A percentile compares a stretch with the other conserved stretches of the same genome.
phyloP scores from a whole-genome alignment of 306 rosid genomes.

The Morella rubra region DNA sequence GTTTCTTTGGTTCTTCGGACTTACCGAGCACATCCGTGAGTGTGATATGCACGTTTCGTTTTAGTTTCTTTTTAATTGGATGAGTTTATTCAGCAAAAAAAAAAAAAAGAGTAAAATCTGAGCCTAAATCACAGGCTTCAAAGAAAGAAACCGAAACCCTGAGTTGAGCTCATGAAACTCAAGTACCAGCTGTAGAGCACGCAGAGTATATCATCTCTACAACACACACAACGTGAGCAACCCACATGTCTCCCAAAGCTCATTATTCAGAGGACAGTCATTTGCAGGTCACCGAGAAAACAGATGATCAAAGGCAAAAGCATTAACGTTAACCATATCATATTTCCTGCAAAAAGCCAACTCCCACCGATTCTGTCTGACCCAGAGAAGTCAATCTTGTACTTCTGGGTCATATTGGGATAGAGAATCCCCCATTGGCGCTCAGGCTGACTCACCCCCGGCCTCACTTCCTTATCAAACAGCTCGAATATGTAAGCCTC shows the following conservation, averaged over 20 bases:
- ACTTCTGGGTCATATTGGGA: slow-evolving; percentile 65
- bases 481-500: slow-evolving; percentile 65
- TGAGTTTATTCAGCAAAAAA: no score
- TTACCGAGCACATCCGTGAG: no score
- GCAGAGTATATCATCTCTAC: neutral
- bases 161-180: neutral
- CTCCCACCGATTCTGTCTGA: neutral
- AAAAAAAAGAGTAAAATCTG: neutral
- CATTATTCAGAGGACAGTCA: neutral
- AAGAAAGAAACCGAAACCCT: neutral
- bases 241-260: neutral
- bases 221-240: neutral
- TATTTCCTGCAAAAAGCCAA: slow-evolving; percentile 1
- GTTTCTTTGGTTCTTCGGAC: no score
- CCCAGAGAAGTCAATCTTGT: slow-evolving; percentile 55
- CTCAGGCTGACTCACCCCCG: slow-evolving; percentile 8
- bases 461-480: slow-evolving; percentile 48
- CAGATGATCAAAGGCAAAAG: neutral
- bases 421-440: slow-evolving; percentile 75
- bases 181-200: neutral
- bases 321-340: slow-evolving; percentile 7
- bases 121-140: neutral
- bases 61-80: no score
- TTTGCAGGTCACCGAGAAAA: neutral
- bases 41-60: no score